These are phyloP conservation scores for Acanthamoeba culbertsoni DNA, from an alignment of 208 protist genomes.

Conservation along the genomic window DNA sequence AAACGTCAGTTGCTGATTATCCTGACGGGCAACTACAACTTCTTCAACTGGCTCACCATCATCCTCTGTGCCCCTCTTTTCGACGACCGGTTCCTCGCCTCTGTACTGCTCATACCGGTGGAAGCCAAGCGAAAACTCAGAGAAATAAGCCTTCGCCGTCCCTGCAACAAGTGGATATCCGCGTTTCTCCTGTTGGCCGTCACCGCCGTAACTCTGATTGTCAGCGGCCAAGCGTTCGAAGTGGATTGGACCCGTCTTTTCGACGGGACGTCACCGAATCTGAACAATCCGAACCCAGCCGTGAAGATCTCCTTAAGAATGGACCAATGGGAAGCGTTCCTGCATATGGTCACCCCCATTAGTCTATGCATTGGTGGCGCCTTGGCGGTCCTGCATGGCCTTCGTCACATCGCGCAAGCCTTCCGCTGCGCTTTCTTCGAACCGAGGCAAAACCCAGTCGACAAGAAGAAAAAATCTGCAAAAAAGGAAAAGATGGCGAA, in stretches of 20 bases:
- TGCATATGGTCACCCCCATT: not conserved
- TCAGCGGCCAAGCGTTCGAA: not conserved
- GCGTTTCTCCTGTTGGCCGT: not conserved
- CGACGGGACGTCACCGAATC: not conserved
- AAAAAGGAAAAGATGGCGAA: not conserved
- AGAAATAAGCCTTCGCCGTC: not conserved
- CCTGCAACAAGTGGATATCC: not conserved
- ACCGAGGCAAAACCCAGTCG: not conserved
- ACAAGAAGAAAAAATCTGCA: too few relatives aligned
- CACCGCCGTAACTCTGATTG: not conserved
- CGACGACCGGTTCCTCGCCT: slow-evolving; percentile 67
- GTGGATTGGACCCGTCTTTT: not conserved
- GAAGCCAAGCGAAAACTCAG: not conserved
- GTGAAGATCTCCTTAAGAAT: not conserved
- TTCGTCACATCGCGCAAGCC: not conserved
- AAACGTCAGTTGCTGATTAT: slow-evolving; percentile 56
- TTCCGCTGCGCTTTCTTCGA: not conserved
- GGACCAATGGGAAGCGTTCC: not conserved
- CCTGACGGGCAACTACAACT: slow-evolving; percentile 78
- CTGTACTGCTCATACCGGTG: not conserved
- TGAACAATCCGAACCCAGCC: not conserved
- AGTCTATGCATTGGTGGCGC: not conserved
- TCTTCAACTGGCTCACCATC: slow-evolving; percentile 79
- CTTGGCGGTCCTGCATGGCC: not conserved
- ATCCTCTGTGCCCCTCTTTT: slow-evolving; percentile 69